Percentiles rank a stretch among this genome's conserved stretches.
phyloP scores from a whole-genome alignment of 495 filamentous ascomycete species.

The Aspergillus ostianus region DNA sequence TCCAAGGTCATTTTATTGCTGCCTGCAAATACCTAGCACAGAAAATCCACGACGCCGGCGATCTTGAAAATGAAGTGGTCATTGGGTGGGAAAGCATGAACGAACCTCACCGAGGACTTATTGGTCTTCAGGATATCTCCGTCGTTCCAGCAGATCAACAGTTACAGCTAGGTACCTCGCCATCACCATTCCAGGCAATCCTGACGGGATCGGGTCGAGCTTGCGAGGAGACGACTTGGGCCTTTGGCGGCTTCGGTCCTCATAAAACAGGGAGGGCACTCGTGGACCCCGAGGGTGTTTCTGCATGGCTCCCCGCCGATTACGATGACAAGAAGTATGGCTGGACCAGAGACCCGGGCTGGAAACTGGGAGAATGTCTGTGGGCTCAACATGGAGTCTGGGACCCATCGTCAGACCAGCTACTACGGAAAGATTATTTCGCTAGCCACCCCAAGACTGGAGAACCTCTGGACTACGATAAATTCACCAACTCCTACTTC shows the following conservation, averaged over 20 bases:
- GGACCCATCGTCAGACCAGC: conserved; percentile 75
- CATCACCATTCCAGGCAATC: conserved; percentile 93
- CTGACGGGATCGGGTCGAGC: conserved; percentile 85
- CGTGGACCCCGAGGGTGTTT: conserved; percentile 83
- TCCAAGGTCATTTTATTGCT: conserved; percentile 81
- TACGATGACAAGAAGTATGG: conserved; percentile 87
- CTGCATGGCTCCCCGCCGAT: conserved; percentile 74
- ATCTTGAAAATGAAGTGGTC: conserved; percentile 80
- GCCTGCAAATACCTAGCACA: conserved; percentile 78
- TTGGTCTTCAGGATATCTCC: conserved; percentile 82
- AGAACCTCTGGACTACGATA: conserved; percentile 69
- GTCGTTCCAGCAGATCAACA: conserved; percentile 84
- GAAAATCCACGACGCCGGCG: conserved; percentile 86
- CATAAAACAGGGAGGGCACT: conserved; percentile 80
- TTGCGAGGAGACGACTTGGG: conserved; percentile 87
- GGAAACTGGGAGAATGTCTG: conserved; percentile 89
- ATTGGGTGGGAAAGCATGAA: conserved; percentile 97
- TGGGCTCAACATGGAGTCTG: conserved; percentile 98
- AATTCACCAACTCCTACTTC: conserved; percentile 87
- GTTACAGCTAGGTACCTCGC: conserved; percentile 87
- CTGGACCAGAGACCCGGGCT: conserved; percentile 81
- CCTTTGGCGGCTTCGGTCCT: conserved; percentile 88
- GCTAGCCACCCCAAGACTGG: conserved; percentile 68
- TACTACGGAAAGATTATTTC: conserved; percentile 88
- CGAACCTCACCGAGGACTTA: conserved; percentile 86